These are phyloP conservation scores for Epichloe aotearoae DNA, from an alignment of 2,329 filamentous ascomycete species.

Conservation along the genomic window DNA sequence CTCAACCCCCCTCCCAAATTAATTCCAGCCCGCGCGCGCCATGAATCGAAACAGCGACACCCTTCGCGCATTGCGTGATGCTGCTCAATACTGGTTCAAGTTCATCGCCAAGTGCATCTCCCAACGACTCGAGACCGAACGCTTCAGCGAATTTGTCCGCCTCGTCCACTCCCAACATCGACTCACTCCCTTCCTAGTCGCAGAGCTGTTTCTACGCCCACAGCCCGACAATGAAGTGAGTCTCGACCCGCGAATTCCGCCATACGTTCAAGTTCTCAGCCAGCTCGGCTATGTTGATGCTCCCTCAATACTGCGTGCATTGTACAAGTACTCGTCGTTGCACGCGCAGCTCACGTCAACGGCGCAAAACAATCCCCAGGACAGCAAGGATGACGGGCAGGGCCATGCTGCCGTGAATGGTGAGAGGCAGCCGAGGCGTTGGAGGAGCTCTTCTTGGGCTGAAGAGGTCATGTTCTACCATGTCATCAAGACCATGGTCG, in stretches of 20 bases:
- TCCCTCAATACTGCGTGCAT: slow-evolving; percentile 38
- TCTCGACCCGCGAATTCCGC: slow-evolving; percentile 45
- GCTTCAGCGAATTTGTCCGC: slow-evolving; percentile 38
- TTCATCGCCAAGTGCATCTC: slow-evolving; percentile 39
- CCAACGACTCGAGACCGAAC: slow-evolving; percentile 36
- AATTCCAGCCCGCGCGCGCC: neutral
- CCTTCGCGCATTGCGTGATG: slow-evolving; percentile 13
- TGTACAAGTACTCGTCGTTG: slow-evolving; percentile 45
- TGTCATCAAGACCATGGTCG: slow-evolving; percentile 73
- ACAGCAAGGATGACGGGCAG: slow-evolving; percentile 1
- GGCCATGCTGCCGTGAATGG: slow-evolving; percentile 6
- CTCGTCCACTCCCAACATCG: slow-evolving; percentile 38
- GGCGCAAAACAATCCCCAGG: slow-evolving; percentile 3
- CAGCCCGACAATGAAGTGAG: slow-evolving; percentile 31
- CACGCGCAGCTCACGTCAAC: slow-evolving; percentile 18
- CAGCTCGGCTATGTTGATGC: slow-evolving; percentile 38
- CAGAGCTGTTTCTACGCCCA: slow-evolving; percentile 46
- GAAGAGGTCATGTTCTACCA: slow-evolving; percentile 93
- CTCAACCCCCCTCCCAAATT: neutral
- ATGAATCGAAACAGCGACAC: slow-evolving; percentile 16
- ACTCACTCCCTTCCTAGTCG: slow-evolving; percentile 35
- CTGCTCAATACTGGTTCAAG: slow-evolving; percentile 31
- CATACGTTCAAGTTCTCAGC: slow-evolving; percentile 45
- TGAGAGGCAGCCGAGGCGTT: slow-evolving; percentile 23
- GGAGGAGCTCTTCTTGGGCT: slow-evolving; percentile 44